Evolutionary conservation across 1,284 basidiomycete genomes (phyloP).

Genomic region (Irpex sp.): DNA sequence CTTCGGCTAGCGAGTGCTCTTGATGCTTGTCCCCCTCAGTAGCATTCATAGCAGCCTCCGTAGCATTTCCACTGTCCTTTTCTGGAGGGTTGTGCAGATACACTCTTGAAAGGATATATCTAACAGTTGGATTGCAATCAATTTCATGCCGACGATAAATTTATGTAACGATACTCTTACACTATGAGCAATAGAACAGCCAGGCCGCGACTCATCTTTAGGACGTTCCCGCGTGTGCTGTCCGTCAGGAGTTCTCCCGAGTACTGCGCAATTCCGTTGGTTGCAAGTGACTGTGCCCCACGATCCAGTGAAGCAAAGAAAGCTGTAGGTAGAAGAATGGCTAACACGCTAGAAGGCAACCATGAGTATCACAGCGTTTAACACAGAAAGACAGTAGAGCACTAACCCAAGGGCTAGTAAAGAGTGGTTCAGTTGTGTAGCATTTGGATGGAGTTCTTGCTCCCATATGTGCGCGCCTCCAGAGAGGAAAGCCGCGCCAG

Average conservation of each 20-base stretch:
- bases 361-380: neutral
- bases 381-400: neutral
- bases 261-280: conserved; percentile 15
- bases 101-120: conserved; percentile 61
- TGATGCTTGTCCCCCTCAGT: conserved; percentile 41
- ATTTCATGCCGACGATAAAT: neutral
- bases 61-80: conserved; percentile 40
- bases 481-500: conserved; percentile 52
- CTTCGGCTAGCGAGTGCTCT: conserved; percentile 36
- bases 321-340: conserved; percentile 58
- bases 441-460: conserved; percentile 45
- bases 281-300: conserved; percentile 24
- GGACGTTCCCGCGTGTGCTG: conserved; percentile 39
- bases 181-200: conserved; percentile 57
- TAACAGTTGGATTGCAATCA: conserved; percentile 18
- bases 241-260: conserved; percentile 34
- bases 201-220: conserved; percentile 61
- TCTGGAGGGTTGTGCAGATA: conserved; percentile 69
- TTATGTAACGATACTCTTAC: conserved; percentile 31
- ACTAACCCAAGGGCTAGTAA: conserved; percentile 62
- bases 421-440: conserved; percentile 61
- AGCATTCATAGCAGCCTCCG: conserved; percentile 35
- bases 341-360: conserved; percentile 43
- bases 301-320: conserved; percentile 62
- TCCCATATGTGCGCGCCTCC: conserved; percentile 55